Evolutionary conservation across 768 basidiomycete genomes (phyloP).

Genomic region (Lactarius trivialis): DNA sequence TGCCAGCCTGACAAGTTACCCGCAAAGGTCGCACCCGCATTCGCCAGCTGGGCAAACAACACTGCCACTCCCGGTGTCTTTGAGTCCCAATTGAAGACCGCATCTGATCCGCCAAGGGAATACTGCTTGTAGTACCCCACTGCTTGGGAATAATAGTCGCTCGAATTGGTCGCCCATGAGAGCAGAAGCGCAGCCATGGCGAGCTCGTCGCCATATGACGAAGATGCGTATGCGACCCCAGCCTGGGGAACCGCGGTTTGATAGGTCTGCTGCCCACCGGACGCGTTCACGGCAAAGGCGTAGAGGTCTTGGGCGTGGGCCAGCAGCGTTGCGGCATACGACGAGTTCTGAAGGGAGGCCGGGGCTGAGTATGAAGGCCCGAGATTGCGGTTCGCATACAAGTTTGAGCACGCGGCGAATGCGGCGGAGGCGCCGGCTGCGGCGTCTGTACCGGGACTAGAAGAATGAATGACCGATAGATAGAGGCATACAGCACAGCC

Average conservation of each 20-base stretch:
- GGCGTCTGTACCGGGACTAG: conserved; percentile 80
- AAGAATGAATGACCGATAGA: background rate
- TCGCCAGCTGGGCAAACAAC: conserved; percentile 67
- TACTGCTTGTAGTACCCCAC: conserved; percentile 53
- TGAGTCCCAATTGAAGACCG: conserved; percentile 86
- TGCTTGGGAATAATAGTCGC: conserved; percentile 55
- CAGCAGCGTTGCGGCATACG: conserved; percentile 65
- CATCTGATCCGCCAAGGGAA: conserved; percentile 43
- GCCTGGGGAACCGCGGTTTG: conserved; percentile 64
- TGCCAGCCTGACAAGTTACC: conserved; percentile 61
- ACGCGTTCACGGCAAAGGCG: conserved; percentile 63
- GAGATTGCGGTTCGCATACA: conserved; percentile 63
- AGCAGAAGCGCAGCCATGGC: conserved; percentile 72
- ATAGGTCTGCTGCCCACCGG: conserved; percentile 54
- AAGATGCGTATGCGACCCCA: conserved; percentile 61
- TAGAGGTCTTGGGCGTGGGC: conserved; percentile 73
- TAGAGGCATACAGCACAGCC: background rate
- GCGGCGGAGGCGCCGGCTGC: conserved; percentile 81
- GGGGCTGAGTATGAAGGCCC: conserved; percentile 48
- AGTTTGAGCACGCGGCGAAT: conserved; percentile 77
- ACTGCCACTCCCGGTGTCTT: conserved; percentile 72
- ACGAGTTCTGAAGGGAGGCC: conserved; percentile 62
- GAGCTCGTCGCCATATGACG: conserved; percentile 67
- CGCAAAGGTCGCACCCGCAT: conserved; percentile 45
- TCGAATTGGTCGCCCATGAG: conserved; percentile 60